Percentiles rank a stretch among this genome's conserved stretches.
Evolutionary conservation across 805 yeast species (phyloP).

Genomic region (Metschnikowia picachoensis): DNA sequence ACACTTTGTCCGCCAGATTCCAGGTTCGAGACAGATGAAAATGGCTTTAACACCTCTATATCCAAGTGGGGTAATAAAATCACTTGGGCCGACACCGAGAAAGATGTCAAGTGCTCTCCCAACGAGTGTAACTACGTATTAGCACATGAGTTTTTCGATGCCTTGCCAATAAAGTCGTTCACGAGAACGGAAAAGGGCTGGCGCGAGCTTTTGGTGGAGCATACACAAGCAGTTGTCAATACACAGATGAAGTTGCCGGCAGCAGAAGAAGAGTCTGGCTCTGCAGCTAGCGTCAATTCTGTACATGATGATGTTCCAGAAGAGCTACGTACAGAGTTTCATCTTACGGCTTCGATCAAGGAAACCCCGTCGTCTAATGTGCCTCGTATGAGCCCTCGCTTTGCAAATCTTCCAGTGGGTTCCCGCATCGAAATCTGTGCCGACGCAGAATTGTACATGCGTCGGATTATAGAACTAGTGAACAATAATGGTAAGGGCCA

Average conservation of each 20-base stretch:
- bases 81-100: constrained; percentile 59
- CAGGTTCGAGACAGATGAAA: constrained; percentile 13
- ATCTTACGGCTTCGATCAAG: constrained; percentile 51
- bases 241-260: constrained; percentile 28
- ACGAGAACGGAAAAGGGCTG: constrained; percentile 63
- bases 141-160: constrained; percentile 88
- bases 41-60: constrained; percentile 31
- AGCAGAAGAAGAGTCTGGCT: constrained; percentile 6
- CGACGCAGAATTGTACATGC: constrained; percentile 58
- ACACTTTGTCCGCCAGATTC: constrained; percentile 39
- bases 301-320: constrained; percentile 2
- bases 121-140: constrained; percentile 54
- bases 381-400: constrained; percentile 51
- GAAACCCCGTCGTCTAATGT: constrained; percentile 61
- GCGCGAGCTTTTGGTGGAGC: constrained; percentile 75
- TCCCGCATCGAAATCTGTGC: constrained; percentile 72
- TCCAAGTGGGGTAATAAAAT: constrained; percentile 53
- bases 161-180: constrained; percentile 73
- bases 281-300: constrained; percentile 7
- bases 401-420: constrained; percentile 47
- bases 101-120: constrained; percentile 32
- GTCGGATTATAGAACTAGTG: constrained; percentile 48
- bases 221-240: constrained; percentile 33
- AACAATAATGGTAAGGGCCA: constrained; percentile 29
- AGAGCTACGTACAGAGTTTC: constrained; percentile 39